These are phyloP conservation scores for Trametes punicea DNA, from an alignment of 768 basidiomycete genomes.

Conservation along the genomic window DNA sequence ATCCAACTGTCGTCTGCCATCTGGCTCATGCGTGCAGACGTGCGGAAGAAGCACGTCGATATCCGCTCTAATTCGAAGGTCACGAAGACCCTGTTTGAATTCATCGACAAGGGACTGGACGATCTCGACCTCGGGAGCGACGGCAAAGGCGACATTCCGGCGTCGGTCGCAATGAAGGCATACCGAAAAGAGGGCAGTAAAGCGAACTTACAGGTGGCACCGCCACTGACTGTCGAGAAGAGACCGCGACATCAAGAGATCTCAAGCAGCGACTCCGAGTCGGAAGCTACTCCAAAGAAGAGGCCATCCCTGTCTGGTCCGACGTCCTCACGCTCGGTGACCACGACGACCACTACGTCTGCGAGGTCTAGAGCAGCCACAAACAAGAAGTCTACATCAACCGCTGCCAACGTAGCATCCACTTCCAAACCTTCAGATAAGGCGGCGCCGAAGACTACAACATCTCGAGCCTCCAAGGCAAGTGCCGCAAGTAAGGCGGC, in stretches of 20 bases:
- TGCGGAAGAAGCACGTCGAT: constrained; percentile 55
- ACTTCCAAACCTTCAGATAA: not conserved
- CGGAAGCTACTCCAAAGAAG: constrained; percentile 1
- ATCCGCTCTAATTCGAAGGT: constrained; percentile 62
- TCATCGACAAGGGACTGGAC: constrained; percentile 32
- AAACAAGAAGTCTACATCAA: not conserved
- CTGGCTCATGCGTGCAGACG: constrained; percentile 49
- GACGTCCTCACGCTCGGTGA: not conserved
- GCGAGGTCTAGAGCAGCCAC: not conserved
- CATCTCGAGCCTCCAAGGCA: not conserved
- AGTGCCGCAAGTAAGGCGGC: not conserved
- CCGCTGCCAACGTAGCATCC: not conserved
- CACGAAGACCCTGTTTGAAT: constrained; percentile 53
- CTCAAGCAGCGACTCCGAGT: constrained; percentile 4
- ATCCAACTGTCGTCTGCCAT: constrained; percentile 44
- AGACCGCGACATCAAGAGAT: not conserved
- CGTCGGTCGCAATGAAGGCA: constrained; percentile 7
- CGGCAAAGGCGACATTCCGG: constrained; percentile 11
- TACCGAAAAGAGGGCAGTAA: not conserved
- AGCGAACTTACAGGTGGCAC: not conserved
- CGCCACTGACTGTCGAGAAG: constrained; percentile 3
- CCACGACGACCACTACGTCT: no score
- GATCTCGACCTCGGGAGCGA: constrained; percentile 2
- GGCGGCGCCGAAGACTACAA: not conserved
- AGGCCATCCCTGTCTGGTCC: not conserved